phyloP scores from a whole-genome alignment of 176 grass and related monocot species.

The Carex myosuroides region DNA sequence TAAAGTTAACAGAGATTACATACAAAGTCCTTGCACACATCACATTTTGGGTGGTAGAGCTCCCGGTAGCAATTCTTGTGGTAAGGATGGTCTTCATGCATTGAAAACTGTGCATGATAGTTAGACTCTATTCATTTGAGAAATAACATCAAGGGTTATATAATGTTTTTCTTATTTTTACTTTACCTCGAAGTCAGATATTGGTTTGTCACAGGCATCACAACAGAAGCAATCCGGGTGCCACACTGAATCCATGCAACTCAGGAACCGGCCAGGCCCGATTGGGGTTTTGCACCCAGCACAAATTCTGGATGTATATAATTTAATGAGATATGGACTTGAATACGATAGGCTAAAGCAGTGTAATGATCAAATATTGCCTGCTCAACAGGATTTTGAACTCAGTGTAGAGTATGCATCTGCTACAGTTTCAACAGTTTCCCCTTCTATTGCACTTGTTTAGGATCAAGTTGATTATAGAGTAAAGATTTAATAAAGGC shows the following conservation, averaged over 20 bases:
- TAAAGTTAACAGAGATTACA: constrained; percentile 15
- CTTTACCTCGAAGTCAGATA: constrained; percentile 81
- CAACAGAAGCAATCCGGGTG: constrained; percentile 79
- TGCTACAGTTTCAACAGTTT: not conserved
- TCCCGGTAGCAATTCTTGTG: constrained; percentile 75
- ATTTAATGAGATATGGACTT: constrained; percentile 24
- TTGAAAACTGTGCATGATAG: constrained; percentile 49
- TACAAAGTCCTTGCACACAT: constrained; percentile 81
- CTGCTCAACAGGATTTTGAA: not conserved
- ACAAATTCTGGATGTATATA: constrained; percentile 53
- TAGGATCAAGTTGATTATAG: not conserved
- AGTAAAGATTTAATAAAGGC: not conserved
- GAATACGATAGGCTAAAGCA: not conserved
- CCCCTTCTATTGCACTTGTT: not conserved
- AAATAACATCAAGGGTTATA: not conserved
- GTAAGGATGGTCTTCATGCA: constrained; percentile 72
- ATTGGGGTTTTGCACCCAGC: constrained; percentile 65
- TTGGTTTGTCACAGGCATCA: constrained; percentile 50
- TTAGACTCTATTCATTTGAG: constrained; percentile 5
- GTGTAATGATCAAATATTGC: not conserved
- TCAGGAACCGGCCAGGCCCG: constrained; percentile 54
- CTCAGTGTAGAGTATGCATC: too few species aligned
- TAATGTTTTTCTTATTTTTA: not conserved
- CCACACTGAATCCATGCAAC: constrained; percentile 70
- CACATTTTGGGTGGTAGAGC: constrained; percentile 84